Base-by-base conservation (phyloP, 768 basidiomycete species). In the Galerina sulciceps region DNA sequence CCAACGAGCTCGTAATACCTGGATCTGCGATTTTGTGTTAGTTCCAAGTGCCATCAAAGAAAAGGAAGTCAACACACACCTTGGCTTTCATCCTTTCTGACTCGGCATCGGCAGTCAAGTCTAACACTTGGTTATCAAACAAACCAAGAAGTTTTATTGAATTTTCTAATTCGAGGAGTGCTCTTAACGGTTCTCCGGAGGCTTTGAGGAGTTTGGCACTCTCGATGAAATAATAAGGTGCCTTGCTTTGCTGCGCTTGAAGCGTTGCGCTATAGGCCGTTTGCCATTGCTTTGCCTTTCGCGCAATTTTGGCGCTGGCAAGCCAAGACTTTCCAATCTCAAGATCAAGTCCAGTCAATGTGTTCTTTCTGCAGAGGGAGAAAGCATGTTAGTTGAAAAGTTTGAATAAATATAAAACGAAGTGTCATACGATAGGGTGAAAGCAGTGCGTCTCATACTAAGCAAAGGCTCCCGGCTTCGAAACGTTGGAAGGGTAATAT, bases 231-330 rank as follows among this genome's bases (percentile, higher is more conserved):
- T 89, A 85, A 68, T 89, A 94, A 0, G 83, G 82, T 0, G 87
- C 83, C 18, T 85, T 80, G 61, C 79, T 80, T 66, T 93, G 88
- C 55, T 88, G 84, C 0, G 95, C 94, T 73, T 99, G 97, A 0
- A 99, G 81, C 62, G 91, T 86, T 6, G 97, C 95, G 67, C 93
- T 97, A 70, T 99, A 99, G 2, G 97, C 94, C 0, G 96, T 98
- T 75, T 98, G 96, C 80, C 86, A 89, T 70, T 99, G 95, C 0
- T 93, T 91, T 3, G 95, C 92, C 70, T 98, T 99, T 35, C 97
- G 81, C 35, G 97, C 97, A 55, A 95, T 94, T 71, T 96, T 98
- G n/a, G 96, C 90, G 59, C 90, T 98, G 23, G 85, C 80, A 11
- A 99, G 81, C 97, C 97, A 99, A 1, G 93, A 88, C 46, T 83